Base-by-base conservation (phyloP, 176 grass and related monocot species). In the Musa troglodytarum region DNA sequence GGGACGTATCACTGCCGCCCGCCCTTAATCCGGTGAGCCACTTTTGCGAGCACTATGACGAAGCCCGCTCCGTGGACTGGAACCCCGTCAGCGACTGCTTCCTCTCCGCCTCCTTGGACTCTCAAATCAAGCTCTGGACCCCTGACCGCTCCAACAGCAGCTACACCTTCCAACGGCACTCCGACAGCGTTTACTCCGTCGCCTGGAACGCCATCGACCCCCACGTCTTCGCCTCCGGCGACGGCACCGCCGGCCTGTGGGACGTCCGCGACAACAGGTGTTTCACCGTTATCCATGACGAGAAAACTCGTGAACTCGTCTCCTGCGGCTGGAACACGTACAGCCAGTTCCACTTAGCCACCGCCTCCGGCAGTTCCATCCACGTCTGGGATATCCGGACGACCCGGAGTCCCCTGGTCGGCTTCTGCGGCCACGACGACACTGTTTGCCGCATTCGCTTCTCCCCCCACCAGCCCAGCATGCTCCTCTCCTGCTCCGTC, bases 251-350 rank as follows among this genome's bases (percentile, higher is more conserved):
- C 10, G 81, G 88, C 56, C 82, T 93, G 16, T 93, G 90, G 90
- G 90, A 93, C 77, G 87, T 93, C 68, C 84, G 90, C 61, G 90
- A 93, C 63, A 85, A 87, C 6, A 82, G 77, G 54, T 81, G 85
- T 69, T 89, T 74, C 58, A 77, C 87, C 65, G 54, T 84, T 21
- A 25, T 93, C 25, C 87, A 87, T 15, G 90, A 85, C 21, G 85
- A 93, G 73, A 87, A 85, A 9, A 43, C 34, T 43, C 85, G 87
- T 71, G 87, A 90, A 83, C 77, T 93, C 54, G 76, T 93, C 74
- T 90, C 91, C 11, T 88, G 88, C 49, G 91, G 90, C 61, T 93
- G 87, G 91, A 88, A 86, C 76, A 96, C 91, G 76, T 96, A 96
- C 76, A 86, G 88, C 73, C 85, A 88, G 0, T 96, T 85, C 54